Evolutionary conservation across 73 alveolate species (phyloP), one percentile per base, ranked within the genome.

Genomic region (Paramecium primaurelia): DNA sequence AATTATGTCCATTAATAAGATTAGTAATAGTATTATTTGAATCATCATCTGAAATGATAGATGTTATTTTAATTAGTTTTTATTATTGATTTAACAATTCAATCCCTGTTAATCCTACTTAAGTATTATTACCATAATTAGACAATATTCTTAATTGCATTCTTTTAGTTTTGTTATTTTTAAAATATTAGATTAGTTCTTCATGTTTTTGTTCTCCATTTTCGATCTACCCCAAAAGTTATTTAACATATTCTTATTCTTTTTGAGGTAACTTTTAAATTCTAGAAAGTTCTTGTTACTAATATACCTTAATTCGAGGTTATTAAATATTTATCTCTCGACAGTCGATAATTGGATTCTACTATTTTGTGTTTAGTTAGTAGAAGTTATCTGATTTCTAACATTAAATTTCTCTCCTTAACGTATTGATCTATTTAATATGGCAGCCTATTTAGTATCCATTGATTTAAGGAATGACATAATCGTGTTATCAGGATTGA

Each of bases 41-140:
- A 20, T 94, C 97, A 25, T 58, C 16, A 18, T 94, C 97, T 11
- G 83, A 51, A 26, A 58, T 64, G 6, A 95, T 94, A 28, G 95
- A 93, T 5, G 68, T 92, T 1, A 92, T 38, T 40, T 28, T 11
- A 16, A 94, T 87, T 69, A 86, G 59, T 51, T 93, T 59, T 14
- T 86, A 92, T 16, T 75, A 12, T 11, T 18, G 12, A 54, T 51
- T 73, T 36, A 73, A 75, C 8, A 94, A 25, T 59, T 94, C 97
- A 14, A 94, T 75, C 18, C 94, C 96, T 14, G 97, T 94, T 38
- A 94, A 90, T 30, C 97, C 97, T 45, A 93, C 93, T 12, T 64
- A 28, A 14, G 71, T 87, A 5, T 68, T 83, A 54, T 94, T 89
- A 6, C 97, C 97, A 80, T 86, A 94, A 20, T 95, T 94, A 73